These are phyloP conservation scores for Coniophora puteana DNA, from an alignment of 1,284 basidiomycete species.

Conservation along the genomic window DNA sequence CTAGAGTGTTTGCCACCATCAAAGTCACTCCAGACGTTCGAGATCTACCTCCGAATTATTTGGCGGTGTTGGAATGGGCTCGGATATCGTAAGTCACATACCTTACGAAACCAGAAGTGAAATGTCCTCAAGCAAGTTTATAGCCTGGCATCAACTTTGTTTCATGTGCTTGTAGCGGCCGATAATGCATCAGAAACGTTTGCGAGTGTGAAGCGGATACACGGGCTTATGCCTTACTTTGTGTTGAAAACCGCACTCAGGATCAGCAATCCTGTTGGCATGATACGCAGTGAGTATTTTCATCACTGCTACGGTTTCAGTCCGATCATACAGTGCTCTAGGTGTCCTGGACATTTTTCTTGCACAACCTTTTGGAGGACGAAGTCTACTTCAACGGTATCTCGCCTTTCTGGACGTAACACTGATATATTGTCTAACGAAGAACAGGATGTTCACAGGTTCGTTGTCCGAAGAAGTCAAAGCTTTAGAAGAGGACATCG, in stretches of 20 bases:
- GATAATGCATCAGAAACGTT: conserved; percentile 92
- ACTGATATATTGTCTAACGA: too few species aligned
- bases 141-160: conserved; percentile 91
- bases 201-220: conserved; percentile 85
- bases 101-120: conserved; percentile 1
- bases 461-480: conserved; percentile 88
- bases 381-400: conserved; percentile 85
- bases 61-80: conserved; percentile 93
- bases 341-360: conserved; percentile 92
- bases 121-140: conserved; percentile 10
- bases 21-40: conserved; percentile 77
- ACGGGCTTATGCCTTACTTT: conserved; percentile 98
- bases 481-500: conserved; percentile 81
- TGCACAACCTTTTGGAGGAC: conserved; percentile 95
- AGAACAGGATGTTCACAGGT: conserved; percentile 88
- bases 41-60: conserved; percentile 82
- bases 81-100: conserved; percentile 79
- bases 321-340: conserved; percentile 12
- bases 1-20: conserved; percentile 84
- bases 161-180: conserved; percentile 90
- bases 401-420: conserved; percentile 8
- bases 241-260: conserved; percentile 89
- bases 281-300: conserved; percentile 70
- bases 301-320: too few species aligned
- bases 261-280: conserved; percentile 94